Conservation (phyloP, 225 moss, liverwort and hornwort genomes). For the Polytrichum commune region DNA sequence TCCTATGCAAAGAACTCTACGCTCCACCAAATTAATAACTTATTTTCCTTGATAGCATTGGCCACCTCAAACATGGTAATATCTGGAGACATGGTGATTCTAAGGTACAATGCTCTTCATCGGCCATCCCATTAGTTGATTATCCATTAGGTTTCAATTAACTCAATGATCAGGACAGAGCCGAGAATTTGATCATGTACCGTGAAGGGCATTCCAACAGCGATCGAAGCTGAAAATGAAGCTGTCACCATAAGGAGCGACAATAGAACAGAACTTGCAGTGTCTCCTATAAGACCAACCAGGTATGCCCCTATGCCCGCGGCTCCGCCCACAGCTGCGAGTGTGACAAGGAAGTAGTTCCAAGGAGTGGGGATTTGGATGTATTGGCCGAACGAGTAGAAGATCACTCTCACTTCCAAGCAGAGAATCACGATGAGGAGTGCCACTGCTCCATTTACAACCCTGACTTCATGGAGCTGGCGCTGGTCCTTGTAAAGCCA, state of each 20-base stretch:
- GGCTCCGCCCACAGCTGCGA: slow-evolving; percentile 79
- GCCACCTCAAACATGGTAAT: too few relatives aligned
- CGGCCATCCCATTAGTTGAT: too few relatives aligned
- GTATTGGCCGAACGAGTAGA: slow-evolving; percentile 86
- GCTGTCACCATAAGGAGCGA: slow-evolving; percentile 64
- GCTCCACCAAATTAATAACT: too few relatives aligned
- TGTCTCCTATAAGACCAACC: slow-evolving; percentile 71
- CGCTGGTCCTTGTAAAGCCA: slow-evolving; percentile 79
- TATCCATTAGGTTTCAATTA: too few relatives aligned
- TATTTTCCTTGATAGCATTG: too few relatives aligned
- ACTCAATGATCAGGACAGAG: background rate
- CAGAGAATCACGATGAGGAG: slow-evolving; percentile 73
- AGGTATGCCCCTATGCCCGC: slow-evolving; percentile 72
- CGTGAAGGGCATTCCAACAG: slow-evolving; percentile 88
- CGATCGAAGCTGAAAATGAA: slow-evolving; percentile 80
- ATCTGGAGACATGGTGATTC: too few relatives aligned
- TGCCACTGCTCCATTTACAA: slow-evolving; percentile 79
- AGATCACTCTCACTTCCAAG: slow-evolving; percentile 91
- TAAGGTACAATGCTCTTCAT: too few relatives aligned
- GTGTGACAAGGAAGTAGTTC: slow-evolving; percentile 82
- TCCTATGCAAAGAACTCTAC: too few relatives aligned
- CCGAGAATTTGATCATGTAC: slow-evolving; percentile 26
- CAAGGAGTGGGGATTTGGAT: slow-evolving; percentile 78
- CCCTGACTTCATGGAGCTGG: slow-evolving; percentile 70
- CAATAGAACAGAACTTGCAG: slow-evolving; percentile 52